Evolutionary conservation across 352 stramenopile species (phyloP).

Genomic region (Phytophthora cryptogea): DNA sequence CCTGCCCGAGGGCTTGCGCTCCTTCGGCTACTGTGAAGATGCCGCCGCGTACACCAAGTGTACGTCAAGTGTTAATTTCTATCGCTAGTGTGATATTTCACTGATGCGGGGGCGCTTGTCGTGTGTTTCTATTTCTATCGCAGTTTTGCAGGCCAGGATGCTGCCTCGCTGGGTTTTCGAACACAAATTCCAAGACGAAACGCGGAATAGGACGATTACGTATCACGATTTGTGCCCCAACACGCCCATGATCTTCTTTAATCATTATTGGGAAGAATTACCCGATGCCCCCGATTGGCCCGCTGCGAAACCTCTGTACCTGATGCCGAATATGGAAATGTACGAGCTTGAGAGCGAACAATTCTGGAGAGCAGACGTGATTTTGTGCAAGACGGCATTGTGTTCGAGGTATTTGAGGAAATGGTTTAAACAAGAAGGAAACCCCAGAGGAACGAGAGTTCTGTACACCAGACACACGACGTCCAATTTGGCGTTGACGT

Average conservation of each 20-base stretch:
- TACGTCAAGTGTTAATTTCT: slow-evolving; percentile 24
- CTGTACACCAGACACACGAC: slow-evolving; percentile 62
- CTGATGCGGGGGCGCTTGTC: no score
- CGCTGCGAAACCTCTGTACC: slow-evolving; percentile 40
- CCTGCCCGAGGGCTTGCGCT: slow-evolving; percentile 44
- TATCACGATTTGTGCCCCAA: slow-evolving; percentile 58
- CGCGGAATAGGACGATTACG: slow-evolving; percentile 27
- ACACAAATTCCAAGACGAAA: slow-evolving; percentile 30
- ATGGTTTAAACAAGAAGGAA: slow-evolving; percentile 64
- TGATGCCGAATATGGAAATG: slow-evolving; percentile 60
- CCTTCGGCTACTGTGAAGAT: slow-evolving; percentile 71
- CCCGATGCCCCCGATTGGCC: slow-evolving; percentile 30
- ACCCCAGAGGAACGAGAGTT: slow-evolving; percentile 46
- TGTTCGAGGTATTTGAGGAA: slow-evolving; percentile 46
- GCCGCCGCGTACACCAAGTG: slow-evolving; percentile 59
- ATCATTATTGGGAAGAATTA: slow-evolving; percentile 56
- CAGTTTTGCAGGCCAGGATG: slow-evolving; percentile 47
- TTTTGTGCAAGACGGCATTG: slow-evolving; percentile 55
- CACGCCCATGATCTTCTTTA: slow-evolving; percentile 55
- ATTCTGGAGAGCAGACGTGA: slow-evolving; percentile 47
- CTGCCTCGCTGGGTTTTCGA: slow-evolving; percentile 45
- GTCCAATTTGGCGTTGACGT: slow-evolving; percentile 39
- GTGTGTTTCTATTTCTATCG: neutral
- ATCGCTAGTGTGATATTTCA: neutral
- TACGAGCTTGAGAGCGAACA: slow-evolving; percentile 46